Conservation (phyloP, 257 asterid species). For the Anisodus acutangulus region DNA sequence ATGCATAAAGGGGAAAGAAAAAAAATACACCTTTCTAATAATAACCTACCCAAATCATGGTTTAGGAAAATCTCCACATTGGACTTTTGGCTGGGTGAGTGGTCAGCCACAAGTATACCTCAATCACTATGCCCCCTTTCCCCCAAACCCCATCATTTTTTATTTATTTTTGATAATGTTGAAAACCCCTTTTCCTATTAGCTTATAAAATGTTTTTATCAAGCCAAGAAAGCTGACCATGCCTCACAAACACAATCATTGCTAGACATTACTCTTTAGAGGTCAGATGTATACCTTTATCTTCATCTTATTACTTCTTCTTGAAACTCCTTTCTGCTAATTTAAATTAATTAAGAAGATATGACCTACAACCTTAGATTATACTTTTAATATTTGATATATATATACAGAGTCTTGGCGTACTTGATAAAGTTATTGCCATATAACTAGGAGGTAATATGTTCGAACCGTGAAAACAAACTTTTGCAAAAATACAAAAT, state of each 20-base stretch:
- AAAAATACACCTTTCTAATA: neutral
- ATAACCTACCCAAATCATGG: constrained; percentile 46
- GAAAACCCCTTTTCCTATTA: neutral
- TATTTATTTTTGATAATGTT: neutral
- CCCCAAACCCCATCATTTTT: neutral
- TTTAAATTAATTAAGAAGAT: constrained; percentile 26
- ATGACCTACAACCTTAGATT: constrained; percentile 18
- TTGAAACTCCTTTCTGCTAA: constrained; percentile 28
- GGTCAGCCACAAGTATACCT: constrained; percentile 35
- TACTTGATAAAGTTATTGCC: no score
- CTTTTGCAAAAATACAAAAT: no score
- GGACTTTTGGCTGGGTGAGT: constrained; percentile 35
- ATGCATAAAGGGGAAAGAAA: neutral
- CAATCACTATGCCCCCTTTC: constrained; percentile 25
- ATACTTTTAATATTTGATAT: neutral
- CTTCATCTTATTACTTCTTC: constrained; percentile 36
- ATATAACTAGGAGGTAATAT: no score
- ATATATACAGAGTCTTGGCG: no score
- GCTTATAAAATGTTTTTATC: constrained; percentile 30
- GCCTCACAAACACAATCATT: constrained; percentile 64
- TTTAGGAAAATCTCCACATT: constrained; percentile 59
- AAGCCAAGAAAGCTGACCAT: constrained; percentile 47
- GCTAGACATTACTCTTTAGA: constrained; percentile 46
- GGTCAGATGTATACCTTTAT: constrained; percentile 40
- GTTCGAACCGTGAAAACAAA: no score